phyloP scores from a whole-genome alignment of 208 protist species.

The Trypanosoma scelopori region DNA sequence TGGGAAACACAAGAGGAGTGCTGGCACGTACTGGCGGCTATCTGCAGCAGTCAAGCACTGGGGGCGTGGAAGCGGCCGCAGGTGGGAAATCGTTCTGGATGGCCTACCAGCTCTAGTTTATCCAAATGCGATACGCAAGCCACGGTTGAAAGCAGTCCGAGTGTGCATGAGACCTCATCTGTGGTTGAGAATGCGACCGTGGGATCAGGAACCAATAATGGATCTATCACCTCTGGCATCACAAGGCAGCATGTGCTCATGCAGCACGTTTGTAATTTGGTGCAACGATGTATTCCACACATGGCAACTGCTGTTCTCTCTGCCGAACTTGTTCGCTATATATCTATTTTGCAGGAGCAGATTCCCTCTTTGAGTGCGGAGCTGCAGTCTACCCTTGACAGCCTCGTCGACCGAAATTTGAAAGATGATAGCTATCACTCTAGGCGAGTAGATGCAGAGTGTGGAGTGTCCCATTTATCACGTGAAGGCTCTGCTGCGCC shows the following conservation, averaged over 20 bases:
- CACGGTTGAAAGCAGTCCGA: not conserved
- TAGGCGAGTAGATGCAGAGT: not conserved
- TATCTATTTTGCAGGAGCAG: slow-evolving; percentile 48
- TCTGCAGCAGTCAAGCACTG: slow-evolving; percentile 45
- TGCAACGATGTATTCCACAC: slow-evolving; percentile 69
- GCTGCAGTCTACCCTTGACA: slow-evolving; percentile 63
- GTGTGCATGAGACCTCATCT: not conserved
- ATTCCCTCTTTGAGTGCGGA: slow-evolving; percentile 49
- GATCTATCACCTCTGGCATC: not conserved
- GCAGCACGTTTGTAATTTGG: slow-evolving; percentile 56
- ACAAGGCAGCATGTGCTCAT: slow-evolving; percentile 12
- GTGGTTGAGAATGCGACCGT: not conserved
- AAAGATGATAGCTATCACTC: slow-evolving; percentile 34
- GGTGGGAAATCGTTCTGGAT: not conserved
- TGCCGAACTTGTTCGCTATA: slow-evolving; percentile 56
- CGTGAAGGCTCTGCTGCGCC: not conserved
- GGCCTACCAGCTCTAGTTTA: not conserved
- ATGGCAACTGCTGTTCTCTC: slow-evolving; percentile 66
- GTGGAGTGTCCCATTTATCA: not conserved
- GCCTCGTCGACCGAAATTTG: slow-evolving; percentile 72
- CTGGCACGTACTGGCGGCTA: slow-evolving; percentile 84
- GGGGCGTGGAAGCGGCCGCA: not conserved
- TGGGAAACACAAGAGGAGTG: slow-evolving; percentile 85
- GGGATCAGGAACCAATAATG: not conserved
- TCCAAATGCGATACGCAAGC: slow-evolving; percentile 3